A percentile compares a stretch with the other conserved stretches of the same genome.
Evolutionary conservation across 148 eudicot species (phyloP).

Genomic region (Fallopia convolvulus): DNA sequence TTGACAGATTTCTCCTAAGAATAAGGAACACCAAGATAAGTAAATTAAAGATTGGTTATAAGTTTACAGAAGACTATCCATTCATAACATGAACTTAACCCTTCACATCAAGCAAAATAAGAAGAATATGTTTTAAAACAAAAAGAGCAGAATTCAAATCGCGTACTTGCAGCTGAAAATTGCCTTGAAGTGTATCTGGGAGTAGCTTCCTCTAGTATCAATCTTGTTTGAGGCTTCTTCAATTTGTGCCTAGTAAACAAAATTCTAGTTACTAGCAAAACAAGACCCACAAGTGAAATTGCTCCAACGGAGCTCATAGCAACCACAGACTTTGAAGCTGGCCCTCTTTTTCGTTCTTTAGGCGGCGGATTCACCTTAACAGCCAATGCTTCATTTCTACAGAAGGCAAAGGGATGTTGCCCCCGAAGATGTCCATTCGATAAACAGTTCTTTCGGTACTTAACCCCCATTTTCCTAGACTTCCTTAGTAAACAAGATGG

Average conservation of each 20-base stretch:
- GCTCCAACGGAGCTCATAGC: constrained; percentile 59
- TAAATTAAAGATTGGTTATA: neutral
- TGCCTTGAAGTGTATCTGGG: constrained; percentile 42
- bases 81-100: neutral
- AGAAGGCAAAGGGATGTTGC: constrained; percentile 42
- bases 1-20: constrained; percentile 65
- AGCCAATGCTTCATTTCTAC: constrained; percentile 61
- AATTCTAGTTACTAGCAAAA: constrained; percentile 33
- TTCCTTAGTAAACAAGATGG: constrained; percentile 36
- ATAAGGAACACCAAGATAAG: neutral
- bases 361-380: constrained; percentile 37
- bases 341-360: constrained; percentile 17
- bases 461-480: constrained; percentile 14
- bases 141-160: neutral
- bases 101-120: neutral
- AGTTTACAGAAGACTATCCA: neutral
- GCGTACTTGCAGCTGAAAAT: constrained; percentile 75
- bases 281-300: constrained; percentile 39
- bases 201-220: constrained; percentile 53
- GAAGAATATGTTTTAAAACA: neutral
- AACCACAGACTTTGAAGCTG: constrained; percentile 36
- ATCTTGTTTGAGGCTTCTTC: constrained; percentile 31
- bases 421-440: constrained; percentile 17
- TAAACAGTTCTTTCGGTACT: constrained; percentile 43
- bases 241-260: constrained; percentile 19